Evolutionary conservation across 768 basidiomycete species (phyloP).

Genomic region (Pleurotus eryngii): DNA sequence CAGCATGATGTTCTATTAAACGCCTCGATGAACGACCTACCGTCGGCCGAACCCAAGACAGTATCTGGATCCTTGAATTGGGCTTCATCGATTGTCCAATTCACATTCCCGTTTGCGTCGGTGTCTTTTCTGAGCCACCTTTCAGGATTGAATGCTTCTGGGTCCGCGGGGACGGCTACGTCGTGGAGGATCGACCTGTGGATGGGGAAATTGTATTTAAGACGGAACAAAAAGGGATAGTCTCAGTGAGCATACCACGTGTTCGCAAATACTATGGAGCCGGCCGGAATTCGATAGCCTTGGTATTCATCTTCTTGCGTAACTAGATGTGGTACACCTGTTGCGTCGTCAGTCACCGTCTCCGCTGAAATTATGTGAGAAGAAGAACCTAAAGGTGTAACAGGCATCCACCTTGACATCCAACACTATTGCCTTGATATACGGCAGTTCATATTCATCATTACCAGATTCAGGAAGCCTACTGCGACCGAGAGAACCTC

Average conservation of each 20-base stretch:
- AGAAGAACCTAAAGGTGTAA: conserved; percentile 19
- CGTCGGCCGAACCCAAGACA: no score
- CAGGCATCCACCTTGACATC: conserved; percentile 28
- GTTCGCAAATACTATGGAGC: conserved; percentile 29
- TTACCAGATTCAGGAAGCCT: conserved; percentile 29
- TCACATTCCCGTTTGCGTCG: conserved; percentile 8
- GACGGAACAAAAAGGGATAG: not conserved
- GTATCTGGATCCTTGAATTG: no score
- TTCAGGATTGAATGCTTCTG: conserved; percentile 52
- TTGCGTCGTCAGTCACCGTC: no score
- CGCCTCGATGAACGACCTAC: conserved; percentile 9
- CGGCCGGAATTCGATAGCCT: conserved; percentile 30
- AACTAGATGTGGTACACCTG: conserved; percentile 15
- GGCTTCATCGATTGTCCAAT: not conserved
- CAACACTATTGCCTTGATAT: conserved; percentile 28
- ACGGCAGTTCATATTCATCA: conserved; percentile 19
- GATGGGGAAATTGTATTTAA: not conserved
- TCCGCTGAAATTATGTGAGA: no score
- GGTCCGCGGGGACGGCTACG: conserved; percentile 45
- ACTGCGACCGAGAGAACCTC: conserved; percentile 19
- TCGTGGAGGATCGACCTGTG: conserved; percentile 45
- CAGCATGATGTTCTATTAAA: not conserved
- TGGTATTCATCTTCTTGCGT: conserved; percentile 30
- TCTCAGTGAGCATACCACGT: conserved; percentile 16
- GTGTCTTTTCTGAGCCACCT: conserved; percentile 38